Evolutionary conservation across 2,329 filamentous ascomycete genomes (phyloP), one percentile per base, ranked within the genome.

Genomic region (Ceratocystis huliohia): DNA sequence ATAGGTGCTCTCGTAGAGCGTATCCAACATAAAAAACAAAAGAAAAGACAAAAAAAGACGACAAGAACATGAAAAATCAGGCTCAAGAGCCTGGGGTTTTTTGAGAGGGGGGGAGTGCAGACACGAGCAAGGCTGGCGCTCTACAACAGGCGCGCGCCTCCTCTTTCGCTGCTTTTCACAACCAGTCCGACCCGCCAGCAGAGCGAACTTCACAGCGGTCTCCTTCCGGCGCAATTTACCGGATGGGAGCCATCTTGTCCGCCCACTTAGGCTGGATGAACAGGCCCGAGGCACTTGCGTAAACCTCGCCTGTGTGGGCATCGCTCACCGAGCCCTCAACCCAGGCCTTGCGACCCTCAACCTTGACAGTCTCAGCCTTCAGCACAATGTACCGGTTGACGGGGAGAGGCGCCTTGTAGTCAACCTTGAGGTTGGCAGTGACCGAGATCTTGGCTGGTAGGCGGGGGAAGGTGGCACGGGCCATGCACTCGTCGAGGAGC

Each of bases 271-370:
- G 66, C 46, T 68, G 66, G 10, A 68, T 53, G 46, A 68, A 68
- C 33, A 68, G 59, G 22, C 66, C 66, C 5, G 57, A 48, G 4
- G 66, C 66, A 5, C 28, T 56, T 8, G 66, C 66, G n/a, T 68
- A 68, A 6, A 68, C 63, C 37, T 68, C 41, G 57, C 66, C 66
- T 7, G 66, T 68, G 30, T 46, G 50, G 20, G 66, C 66, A 62
- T 68, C 66, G 25, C 33, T 45, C 5, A 68, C 66, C 7, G 59
- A 61, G 15, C 91, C 94, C 76, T 89, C 87, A 0, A 96, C 91
- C 91, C 91, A 96, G 13, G 91, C 93, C 79, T 97, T 97, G 69
- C 94, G 82, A 0, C 94, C 93, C 73, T 97, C 91, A 1, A 93
- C 88, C 78, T 88, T 92, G 8, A 84, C 86, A 22, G 92, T 96